Evolutionary conservation across 768 basidiomycete genomes (phyloP), one percentile per base, ranked within the genome.

Genomic region (Collybia mongolica): DNA sequence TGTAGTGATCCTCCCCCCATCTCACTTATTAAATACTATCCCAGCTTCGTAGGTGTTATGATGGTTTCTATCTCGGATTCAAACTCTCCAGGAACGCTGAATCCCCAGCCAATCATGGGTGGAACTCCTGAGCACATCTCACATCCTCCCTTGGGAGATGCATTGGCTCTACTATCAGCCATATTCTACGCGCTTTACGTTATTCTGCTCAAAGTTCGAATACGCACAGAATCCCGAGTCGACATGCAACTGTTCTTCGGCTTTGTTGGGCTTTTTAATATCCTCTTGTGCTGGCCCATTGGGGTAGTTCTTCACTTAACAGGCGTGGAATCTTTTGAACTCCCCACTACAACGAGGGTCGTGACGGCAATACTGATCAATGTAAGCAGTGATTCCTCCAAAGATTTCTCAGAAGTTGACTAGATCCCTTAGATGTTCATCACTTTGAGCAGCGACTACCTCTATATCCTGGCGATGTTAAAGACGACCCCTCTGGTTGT

Each of bases 401-500:
- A 32, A 32, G 5, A 46, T 12, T 41, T 38, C 19, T 22, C 6
- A 17, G 24, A 20, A 23, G n/a, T 9, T 37, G 6, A 39, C 19
- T 28, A 26, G 3, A 6, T 36, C 8, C 17, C 6, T 6, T 55
- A 96, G 86, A 93, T 93, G 89, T 69, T 72, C 26, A 91, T 95
- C 59, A 93, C 91, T 0, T 68, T 90, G 26, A 82, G 81, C 7
- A 90, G 88, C 52, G 93, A 97, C 68, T 96, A 88, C 62, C 63
- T 93, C 40, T 93, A 93, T 63, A 83, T 92, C 23, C 62, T 92
- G 17, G 89, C 94, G 2, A 96, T 98, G 93, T 82, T 99, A 54
- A 96, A 95, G 72, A 99, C 96, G 6, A 94, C 94, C 1, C 95
- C 95, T 0, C 72, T 95, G 11, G 91, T 97, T 17, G 95, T 90